A percentile compares a stretch with the other conserved stretches of the same genome.
Conservation (phyloP, 2,329 filamentous ascomycete genomes). For the Dothideomycetes sp. region DNA sequence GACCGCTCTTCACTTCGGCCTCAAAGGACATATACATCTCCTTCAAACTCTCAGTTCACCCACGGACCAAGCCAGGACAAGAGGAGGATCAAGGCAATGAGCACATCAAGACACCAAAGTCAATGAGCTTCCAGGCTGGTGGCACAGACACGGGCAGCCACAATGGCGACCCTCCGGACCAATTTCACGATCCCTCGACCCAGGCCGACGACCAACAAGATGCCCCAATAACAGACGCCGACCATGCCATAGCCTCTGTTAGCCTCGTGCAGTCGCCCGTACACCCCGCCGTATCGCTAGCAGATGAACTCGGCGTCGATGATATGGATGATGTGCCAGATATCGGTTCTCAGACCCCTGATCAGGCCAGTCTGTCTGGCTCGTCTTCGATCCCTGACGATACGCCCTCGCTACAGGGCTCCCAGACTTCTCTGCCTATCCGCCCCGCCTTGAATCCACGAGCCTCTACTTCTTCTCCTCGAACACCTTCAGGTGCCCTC, state of each 20-base stretch:
- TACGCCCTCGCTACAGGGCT: conserved; percentile 67
- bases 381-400: conserved; percentile 74
- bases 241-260: background rate
- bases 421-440: conserved; percentile 52
- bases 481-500: conserved; percentile 68
- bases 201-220: conserved; percentile 14
- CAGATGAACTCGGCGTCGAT: conserved; percentile 15
- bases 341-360: conserved; percentile 21
- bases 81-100: conserved; percentile 4
- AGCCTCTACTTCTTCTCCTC: conserved; percentile 57
- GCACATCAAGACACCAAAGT: conserved; percentile 5
- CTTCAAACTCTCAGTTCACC: background rate
- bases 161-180: conserved; percentile 2
- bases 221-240: conserved; percentile 1
- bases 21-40: no score
- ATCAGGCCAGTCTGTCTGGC: conserved; percentile 55
- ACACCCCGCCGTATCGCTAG: background rate
- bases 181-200: background rate
- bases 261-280: conserved; percentile 3
- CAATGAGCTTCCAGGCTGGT: conserved; percentile 14
- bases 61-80: background rate
- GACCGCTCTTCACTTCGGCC: no score
- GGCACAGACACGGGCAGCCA: conserved; percentile 9
- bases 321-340: conserved; percentile 17
- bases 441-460: conserved; percentile 28